phyloP scores from a whole-genome alignment of 176 grass and related monocot genomes.

The Saccharum spontaneum region DNA sequence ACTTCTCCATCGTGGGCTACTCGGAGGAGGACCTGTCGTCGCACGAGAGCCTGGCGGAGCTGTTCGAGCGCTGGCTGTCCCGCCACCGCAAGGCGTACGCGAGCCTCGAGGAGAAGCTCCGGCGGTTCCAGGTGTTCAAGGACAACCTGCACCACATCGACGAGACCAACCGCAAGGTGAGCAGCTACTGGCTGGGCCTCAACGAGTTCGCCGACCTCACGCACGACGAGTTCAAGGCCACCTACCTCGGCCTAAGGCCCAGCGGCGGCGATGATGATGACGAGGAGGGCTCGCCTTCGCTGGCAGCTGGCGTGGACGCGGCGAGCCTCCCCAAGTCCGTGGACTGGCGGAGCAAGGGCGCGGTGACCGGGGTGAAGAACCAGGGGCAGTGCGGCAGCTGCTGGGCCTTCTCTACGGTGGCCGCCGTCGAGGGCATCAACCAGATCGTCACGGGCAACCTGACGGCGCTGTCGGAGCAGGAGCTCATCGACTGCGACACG shows the following conservation, averaged over 20 bases:
- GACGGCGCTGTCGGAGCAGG: slow-evolving; percentile 42
- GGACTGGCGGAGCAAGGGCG: slow-evolving; percentile 79
- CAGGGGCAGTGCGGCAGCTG: slow-evolving; percentile 93
- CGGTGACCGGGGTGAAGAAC: slow-evolving; percentile 78
- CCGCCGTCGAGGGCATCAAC: slow-evolving; percentile 16
- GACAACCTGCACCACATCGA: slow-evolving; percentile 84
- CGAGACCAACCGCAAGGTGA: slow-evolving; percentile 59
- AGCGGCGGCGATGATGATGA: not conserved
- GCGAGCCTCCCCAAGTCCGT: slow-evolving; percentile 3
- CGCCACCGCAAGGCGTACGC: slow-evolving; percentile 65
- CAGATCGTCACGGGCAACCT: slow-evolving; percentile 18
- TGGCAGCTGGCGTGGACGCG: not conserved
- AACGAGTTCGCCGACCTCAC: slow-evolving; percentile 14
- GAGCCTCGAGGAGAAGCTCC: slow-evolving; percentile 69
- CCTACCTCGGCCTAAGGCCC: not conserved
- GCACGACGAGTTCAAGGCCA: slow-evolving; percentile 15
- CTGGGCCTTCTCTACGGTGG: slow-evolving; percentile 92
- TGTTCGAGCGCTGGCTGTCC: slow-evolving; percentile 69
- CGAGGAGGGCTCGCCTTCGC: not conserved
- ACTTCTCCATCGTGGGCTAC: slow-evolving; percentile 67
- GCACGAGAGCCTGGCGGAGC: slow-evolving; percentile 51
- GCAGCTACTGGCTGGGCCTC: slow-evolving; percentile 68
- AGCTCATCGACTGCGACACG: slow-evolving; percentile 69
- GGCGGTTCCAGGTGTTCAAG: slow-evolving; percentile 73
- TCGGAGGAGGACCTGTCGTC: slow-evolving; percentile 46